Base-by-base conservation (phyloP, 1,139 yeast genomes). In the Wickerhamomyces sp. region DNA sequence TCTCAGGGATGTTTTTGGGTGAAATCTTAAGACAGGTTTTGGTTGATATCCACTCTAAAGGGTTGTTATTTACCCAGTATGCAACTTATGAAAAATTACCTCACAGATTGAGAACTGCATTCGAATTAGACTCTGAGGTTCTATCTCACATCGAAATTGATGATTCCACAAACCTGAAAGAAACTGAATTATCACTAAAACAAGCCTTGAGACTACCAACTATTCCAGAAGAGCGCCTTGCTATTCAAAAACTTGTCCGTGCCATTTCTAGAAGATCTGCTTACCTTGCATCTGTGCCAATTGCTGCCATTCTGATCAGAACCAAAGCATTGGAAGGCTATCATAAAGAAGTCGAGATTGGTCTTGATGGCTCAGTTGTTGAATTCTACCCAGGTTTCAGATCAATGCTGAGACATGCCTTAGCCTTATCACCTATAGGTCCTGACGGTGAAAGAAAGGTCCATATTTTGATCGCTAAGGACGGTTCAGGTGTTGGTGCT, bases 401-500 rank as follows among this genome's bases (percentile, higher is more conserved):
- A 63, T 74, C 79, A 9, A 74, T 76, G 69, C 70, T 90, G 49
- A 74, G 89, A 56, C 86, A 85, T 49, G 95, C 95, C 0, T 65
- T 89, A 45, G 69, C 79, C 1, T 58, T 74, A 49, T 78, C 88
- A 33, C 78, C 81, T 51, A 76, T 90, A 27, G 86, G 88, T 43
- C 68, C 81, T 33, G 84, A 85, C 31, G 81, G 81, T 47, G 76
- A 74, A 49, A 80, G 85, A 60, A 78, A 84, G 52, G 69, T 88
- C 35, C 80, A 77, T 48, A 67, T 90, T 48, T 81, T 78, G 47
- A 81, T 89, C 51, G 94, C 96, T 31, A 85, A 87, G 60, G 97
- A 90, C 58, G 97, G 97, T 35, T 81, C 94, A 44, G 96, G 96
- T 45, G 96, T 89, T 32, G 97, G 97, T 49, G 97, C 97, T 38